Percentiles rank a stretch among this genome's conserved stretches.
Evolutionary conservation across 129 eudicot genomes (phyloP).

Genomic region (Pseudognaphalium luteoalbum): DNA sequence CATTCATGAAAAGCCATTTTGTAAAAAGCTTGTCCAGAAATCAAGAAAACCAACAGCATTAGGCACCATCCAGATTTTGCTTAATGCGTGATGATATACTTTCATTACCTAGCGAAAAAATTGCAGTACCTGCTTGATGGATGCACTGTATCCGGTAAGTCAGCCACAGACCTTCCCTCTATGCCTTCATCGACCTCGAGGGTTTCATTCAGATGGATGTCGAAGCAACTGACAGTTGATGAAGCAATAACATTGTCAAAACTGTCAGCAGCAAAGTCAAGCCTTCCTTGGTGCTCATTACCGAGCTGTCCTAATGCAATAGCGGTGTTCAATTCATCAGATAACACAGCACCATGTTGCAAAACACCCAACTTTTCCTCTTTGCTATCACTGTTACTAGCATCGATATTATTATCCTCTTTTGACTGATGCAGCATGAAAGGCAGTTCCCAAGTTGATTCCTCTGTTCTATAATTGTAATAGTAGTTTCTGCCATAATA

Average conservation of each 20-base stretch:
- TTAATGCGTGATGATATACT: neutral
- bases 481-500: slow-evolving; percentile 59
- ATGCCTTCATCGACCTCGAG: neutral
- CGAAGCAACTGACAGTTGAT: neutral
- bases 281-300: neutral
- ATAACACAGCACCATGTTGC: slow-evolving; percentile 24
- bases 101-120: neutral
- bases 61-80: neutral
- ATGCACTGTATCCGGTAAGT: neutral
- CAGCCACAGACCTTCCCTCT: neutral
- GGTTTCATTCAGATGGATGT: neutral
- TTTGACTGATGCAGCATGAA: slow-evolving; percentile 16
- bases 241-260: neutral
- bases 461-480: slow-evolving; percentile 62
- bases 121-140: neutral
- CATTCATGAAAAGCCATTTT: neutral
- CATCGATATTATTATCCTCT: slow-evolving; percentile 26
- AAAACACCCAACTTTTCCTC: slow-evolving; percentile 25
- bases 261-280: slow-evolving; percentile 25
- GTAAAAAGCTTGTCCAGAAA: neutral
- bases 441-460: slow-evolving; percentile 86
- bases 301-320: neutral
- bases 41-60: neutral
- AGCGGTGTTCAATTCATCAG: slow-evolving; percentile 26
- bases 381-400: slow-evolving; percentile 16